A percentile compares a stretch with the other conserved stretches of the same genome.
Conservation (phyloP, 1,284 basidiomycete species). For the Waitea zeae region DNA sequence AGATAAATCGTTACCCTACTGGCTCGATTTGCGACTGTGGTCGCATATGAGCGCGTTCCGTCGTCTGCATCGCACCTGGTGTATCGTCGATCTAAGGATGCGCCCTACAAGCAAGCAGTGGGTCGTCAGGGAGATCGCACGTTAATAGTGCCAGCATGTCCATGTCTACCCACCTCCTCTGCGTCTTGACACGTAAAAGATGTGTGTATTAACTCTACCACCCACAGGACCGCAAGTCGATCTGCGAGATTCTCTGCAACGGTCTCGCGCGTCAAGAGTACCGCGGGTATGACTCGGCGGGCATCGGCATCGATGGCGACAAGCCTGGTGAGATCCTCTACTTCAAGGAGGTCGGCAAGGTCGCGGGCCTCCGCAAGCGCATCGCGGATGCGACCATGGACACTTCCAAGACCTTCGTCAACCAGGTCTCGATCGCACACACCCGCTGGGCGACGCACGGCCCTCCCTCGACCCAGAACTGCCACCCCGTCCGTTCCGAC, state of each 20-base stretch:
- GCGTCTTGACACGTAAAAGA: neutral
- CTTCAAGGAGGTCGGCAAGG: slow-evolving; percentile 99
- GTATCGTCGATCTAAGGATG: no score
- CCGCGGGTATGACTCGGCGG: slow-evolving; percentile 96
- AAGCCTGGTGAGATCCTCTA: slow-evolving; percentile 60
- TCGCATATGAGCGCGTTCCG: no score
- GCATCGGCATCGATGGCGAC: slow-evolving; percentile 92
- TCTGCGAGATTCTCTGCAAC: slow-evolving; percentile 84
- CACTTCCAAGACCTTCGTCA: slow-evolving; percentile 68
- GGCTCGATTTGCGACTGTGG: neutral
- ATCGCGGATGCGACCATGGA: slow-evolving; percentile 69
- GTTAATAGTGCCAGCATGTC: neutral
- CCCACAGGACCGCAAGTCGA: slow-evolving; percentile 74
- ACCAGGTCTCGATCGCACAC: slow-evolving; percentile 95
- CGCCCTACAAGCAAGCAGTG: no score
- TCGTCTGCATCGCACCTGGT: no score
- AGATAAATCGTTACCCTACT: slow-evolving; percentile 10
- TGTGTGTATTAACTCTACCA: neutral
- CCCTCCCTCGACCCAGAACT: slow-evolving; percentile 76
- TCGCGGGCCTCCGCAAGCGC: slow-evolving; percentile 84
- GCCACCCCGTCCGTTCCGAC: slow-evolving; percentile 91
- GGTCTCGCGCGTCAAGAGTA: slow-evolving; percentile 95
- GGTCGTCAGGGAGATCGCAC: slow-evolving; percentile 1
- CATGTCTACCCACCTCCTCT: neutral
- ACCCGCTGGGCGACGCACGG: slow-evolving; percentile 99